phyloP scores from a whole-genome alignment of 2,329 filamentous ascomycete genomes.

The Scedosporium boydii region DNA sequence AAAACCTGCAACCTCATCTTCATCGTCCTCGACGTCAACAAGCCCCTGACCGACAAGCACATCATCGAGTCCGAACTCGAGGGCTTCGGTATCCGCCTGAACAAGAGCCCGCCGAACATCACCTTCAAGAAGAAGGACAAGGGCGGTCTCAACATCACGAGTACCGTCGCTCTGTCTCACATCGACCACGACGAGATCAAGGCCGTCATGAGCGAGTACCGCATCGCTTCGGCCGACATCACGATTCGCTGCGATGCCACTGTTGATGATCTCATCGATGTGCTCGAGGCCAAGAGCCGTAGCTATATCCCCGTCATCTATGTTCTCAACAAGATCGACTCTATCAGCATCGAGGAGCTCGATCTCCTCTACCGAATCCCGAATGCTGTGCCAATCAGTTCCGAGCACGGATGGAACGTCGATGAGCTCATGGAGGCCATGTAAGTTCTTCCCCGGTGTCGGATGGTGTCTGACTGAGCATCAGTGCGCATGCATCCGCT shows the following conservation, averaged over 20 bases:
- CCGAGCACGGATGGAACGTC: slow-evolving; percentile 95
- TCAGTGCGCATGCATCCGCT: too few species aligned
- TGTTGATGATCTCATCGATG: slow-evolving; percentile 91
- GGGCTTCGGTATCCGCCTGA: slow-evolving; percentile 95
- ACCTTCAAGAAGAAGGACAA: slow-evolving; percentile 99
- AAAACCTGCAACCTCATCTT: slow-evolving; percentile 99
- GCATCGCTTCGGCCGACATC: slow-evolving; percentile 92
- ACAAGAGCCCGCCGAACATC: slow-evolving; percentile 95
- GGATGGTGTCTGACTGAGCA: too few species aligned
- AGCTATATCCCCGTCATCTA: slow-evolving; percentile 99
- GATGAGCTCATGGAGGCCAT: slow-evolving; percentile 95
- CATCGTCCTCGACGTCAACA: slow-evolving; percentile 97
- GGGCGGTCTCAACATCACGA: slow-evolving; percentile 93
- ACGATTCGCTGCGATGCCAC: slow-evolving; percentile 97
- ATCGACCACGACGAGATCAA: slow-evolving; percentile 96
- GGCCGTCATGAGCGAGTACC: slow-evolving; percentile 95
- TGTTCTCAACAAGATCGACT: slow-evolving; percentile 97
- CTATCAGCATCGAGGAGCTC: slow-evolving; percentile 94
- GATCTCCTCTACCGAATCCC: slow-evolving; percentile 95
- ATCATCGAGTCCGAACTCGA: slow-evolving; percentile 93
- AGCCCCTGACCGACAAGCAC: slow-evolving; percentile 92
- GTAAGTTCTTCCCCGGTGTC: slow-evolving; percentile 30
- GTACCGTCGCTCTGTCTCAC: slow-evolving; percentile 81
- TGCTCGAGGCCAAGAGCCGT: slow-evolving; percentile 87
- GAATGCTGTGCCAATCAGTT: slow-evolving; percentile 93